phyloP scores from a whole-genome alignment of 352 stramenopile genomes.

The Phytophthora boehmeriae region DNA sequence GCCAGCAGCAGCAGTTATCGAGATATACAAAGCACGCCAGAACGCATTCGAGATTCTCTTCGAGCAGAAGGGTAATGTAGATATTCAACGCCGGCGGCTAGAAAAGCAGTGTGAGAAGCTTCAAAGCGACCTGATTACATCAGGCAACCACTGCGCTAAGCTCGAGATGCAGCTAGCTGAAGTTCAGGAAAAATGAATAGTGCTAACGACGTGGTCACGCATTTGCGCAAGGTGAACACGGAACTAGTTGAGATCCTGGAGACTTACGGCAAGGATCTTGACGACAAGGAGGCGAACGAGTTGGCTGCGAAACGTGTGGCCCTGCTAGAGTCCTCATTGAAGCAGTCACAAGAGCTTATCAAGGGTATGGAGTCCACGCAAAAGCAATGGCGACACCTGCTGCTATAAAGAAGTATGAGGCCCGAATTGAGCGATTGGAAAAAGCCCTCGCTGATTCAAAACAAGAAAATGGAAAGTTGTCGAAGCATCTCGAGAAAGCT shows the following conservation, averaged over 20 bases:
- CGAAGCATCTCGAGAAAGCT: constrained; percentile 65
- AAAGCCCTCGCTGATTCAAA: constrained; percentile 46
- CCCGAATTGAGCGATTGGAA: constrained; percentile 56
- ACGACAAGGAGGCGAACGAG: constrained; percentile 35
- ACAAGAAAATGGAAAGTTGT: constrained; percentile 52
- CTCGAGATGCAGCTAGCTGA: constrained; percentile 52
- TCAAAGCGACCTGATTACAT: constrained; percentile 50
- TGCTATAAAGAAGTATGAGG: constrained; percentile 50
- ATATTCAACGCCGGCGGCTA: constrained; percentile 53
- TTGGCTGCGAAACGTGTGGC: constrained; percentile 39
- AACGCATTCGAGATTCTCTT: constrained; percentile 67
- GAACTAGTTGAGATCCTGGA: constrained; percentile 70
- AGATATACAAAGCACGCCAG: constrained; percentile 62
- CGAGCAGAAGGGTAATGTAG: constrained; percentile 56
- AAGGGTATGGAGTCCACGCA: constrained; percentile 44
- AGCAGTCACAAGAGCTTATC: constrained; percentile 57
- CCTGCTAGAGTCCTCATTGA: constrained; percentile 52
- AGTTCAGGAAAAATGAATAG: constrained; percentile 48
- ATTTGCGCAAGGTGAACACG: constrained; percentile 59
- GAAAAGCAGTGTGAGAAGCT: constrained; percentile 60
- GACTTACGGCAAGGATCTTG: constrained; percentile 60
- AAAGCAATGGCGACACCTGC: constrained; percentile 44
- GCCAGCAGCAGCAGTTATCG: constrained; percentile 51
- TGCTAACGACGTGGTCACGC: constrained; percentile 41
- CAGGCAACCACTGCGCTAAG: constrained; percentile 50